Conservation (phyloP, 257 asterid genomes). For the Solanum medicagineum region DNA sequence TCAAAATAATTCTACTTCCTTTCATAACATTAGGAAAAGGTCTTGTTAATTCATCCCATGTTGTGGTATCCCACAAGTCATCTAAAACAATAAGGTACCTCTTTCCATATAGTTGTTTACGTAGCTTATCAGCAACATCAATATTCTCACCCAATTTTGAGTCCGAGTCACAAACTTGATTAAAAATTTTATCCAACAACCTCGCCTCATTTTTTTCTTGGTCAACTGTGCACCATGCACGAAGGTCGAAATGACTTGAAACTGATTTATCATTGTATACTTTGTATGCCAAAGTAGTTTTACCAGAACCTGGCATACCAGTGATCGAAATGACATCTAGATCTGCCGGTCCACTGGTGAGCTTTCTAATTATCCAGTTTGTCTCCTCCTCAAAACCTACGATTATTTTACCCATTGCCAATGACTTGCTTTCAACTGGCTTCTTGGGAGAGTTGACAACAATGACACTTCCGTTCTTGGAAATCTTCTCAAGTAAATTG, state of each 20-base stretch:
- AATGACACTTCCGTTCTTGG: not conserved
- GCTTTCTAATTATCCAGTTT: not conserved
- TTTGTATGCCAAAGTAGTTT: not conserved
- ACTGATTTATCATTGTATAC: not conserved
- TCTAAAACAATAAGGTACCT: conserved; percentile 12
- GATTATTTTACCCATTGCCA: too few species aligned
- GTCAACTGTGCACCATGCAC: not conserved
- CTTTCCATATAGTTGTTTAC: not conserved
- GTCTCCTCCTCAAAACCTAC: not conserved
- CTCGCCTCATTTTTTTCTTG: not conserved
- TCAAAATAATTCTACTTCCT: conserved; percentile 5
- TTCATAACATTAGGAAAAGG: not conserved
- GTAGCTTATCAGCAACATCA: not conserved
- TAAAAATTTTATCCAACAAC: not conserved
- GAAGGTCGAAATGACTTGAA: not conserved
- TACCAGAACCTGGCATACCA: not conserved
- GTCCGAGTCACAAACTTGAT: not conserved
- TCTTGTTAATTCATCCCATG: conserved; percentile 1
- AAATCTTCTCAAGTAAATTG: not conserved
- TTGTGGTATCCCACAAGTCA: conserved; percentile 2
- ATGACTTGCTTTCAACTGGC: not conserved
- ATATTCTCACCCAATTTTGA: not conserved
- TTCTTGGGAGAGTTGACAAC: not conserved
- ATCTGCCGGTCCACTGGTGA: not conserved
- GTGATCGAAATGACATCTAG: not conserved